Evolutionary conservation across 2,329 filamentous ascomycete genomes (phyloP).

Genomic region (Pseudocercospora fuligena): DNA sequence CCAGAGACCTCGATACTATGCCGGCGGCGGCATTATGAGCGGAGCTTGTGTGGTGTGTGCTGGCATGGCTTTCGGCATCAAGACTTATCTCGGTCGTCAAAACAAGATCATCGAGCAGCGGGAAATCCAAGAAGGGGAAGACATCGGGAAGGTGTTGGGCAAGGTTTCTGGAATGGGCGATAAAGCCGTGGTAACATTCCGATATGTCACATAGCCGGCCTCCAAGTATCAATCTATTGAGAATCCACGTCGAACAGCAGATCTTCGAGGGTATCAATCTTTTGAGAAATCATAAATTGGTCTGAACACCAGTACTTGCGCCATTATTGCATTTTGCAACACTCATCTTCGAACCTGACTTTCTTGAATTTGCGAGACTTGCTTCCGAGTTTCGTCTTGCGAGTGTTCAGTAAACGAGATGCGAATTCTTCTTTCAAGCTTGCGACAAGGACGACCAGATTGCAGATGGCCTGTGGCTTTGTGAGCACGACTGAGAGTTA

Average conservation of each 20-base stretch:
- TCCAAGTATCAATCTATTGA: background rate
- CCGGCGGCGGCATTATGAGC: background rate
- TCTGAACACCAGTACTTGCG: background rate
- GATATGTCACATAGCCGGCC: background rate
- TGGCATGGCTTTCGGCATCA: slow-evolving; percentile 3
- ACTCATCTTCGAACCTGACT: slow-evolving; percentile 1
- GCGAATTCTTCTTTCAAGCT: background rate
- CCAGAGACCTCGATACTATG: slow-evolving; percentile 3
- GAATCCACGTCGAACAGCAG: no score
- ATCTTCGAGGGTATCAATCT: no score
- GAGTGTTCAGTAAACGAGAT: background rate
- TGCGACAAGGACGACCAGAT: background rate
- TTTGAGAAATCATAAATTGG: background rate
- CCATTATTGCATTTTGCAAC: background rate
- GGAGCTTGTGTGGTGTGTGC: slow-evolving; percentile 4
- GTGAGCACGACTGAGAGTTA: background rate
- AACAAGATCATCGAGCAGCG: background rate
- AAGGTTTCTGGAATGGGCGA: background rate
- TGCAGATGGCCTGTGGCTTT: background rate
- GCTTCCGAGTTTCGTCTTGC: background rate
- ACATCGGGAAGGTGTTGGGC: background rate
- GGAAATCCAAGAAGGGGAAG: background rate
- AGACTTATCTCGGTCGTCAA: background rate
- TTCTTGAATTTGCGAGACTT: background rate
- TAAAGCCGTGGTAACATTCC: background rate